Base-by-base conservation (phyloP, 1,284 basidiomycete species). In the Jaminaea rosea region DNA sequence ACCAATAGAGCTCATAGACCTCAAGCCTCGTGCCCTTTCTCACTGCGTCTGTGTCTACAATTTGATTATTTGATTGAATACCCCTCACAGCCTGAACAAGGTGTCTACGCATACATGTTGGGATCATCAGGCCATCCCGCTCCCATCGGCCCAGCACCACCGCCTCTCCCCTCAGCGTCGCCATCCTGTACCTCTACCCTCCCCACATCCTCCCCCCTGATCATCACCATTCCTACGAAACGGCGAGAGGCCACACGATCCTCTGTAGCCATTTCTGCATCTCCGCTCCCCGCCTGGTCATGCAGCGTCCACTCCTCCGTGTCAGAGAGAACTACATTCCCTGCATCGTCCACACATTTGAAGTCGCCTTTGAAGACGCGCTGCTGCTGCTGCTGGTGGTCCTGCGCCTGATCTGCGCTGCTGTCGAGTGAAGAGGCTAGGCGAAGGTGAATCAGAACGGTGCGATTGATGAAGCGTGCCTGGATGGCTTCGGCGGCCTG, bases 171-270 rank as follows among this genome's bases (percentile, higher is more conserved):
- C 34, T 36, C n/a, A n/a, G 34, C n/a, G 34, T 36, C 21, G 3
- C 34, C 39, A 5, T 21, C 39, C 19, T 42, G 13, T n/a, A 42
- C 39, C 4, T 6, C 39, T 11, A 42, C 19, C 39, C 23, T 15
- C 7, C 19, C 39, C 15, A 42, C 15, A 42, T 42, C 39, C 3
- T 23, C 19, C 19, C 39, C 39, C 39, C 24, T 15, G 19, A 42
- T 42, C 39, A 42, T 42, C 19, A 42, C 39, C 39, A 42, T 42
- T 2, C 39, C 39, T 11, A 42, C 39, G 19, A 42, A 42, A 5
- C 39, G 17, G 19, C 19, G 24, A 23, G 29, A 31, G 29, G 15
- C 29, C 9, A 31, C 29, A 15, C 29, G 15, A 15, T 31, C 29
- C 15, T 31, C 29, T 15, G 29, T 31, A 8, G 8, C 15, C 29